A percentile compares a stretch with the other conserved stretches of the same genome.
Conservation (phyloP, 2,329 filamentous ascomycete genomes). For the Stenocarpella maydis region DNA sequence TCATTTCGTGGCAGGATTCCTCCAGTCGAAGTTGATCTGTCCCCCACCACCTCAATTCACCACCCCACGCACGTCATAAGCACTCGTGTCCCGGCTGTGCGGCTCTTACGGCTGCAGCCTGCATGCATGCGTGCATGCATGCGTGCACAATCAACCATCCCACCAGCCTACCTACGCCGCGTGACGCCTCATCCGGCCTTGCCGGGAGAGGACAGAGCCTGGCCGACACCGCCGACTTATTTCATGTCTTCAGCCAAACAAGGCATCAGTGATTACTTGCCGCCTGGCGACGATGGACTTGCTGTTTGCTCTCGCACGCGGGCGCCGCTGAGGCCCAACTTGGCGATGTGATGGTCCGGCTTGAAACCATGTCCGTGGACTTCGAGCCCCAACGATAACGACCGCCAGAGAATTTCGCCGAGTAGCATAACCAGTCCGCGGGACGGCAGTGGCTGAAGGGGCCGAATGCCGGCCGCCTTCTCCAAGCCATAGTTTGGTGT, state of each 20-base stretch:
- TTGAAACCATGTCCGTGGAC: not conserved
- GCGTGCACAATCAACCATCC: not conserved
- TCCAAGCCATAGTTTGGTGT: not conserved
- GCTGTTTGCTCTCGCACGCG: not conserved
- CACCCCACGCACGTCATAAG: conserved; percentile 25
- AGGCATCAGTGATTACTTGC: not conserved
- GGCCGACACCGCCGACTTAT: not conserved
- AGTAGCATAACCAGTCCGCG: not conserved
- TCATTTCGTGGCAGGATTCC: not conserved
- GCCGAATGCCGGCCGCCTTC: not conserved
- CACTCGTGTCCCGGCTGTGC: not conserved
- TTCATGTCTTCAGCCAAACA: not conserved
- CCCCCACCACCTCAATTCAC: not conserved
- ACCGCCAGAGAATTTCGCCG: not conserved
- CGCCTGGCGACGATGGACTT: not conserved
- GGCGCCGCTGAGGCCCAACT: not conserved
- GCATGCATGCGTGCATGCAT: not conserved
- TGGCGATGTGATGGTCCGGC: not conserved
- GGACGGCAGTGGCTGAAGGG: not conserved
- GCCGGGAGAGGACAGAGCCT: not conserved
- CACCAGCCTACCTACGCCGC: not conserved
- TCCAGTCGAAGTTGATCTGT: not conserved
- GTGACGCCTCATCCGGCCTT: conserved; percentile 1
- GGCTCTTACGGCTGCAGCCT: conserved; percentile 15
- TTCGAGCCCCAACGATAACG: not conserved